A percentile compares a stretch with the other conserved stretches of the same genome.
Evolutionary conservation across 2,329 filamentous ascomycete genomes (phyloP).

Genomic region (Hypoxylon sp.): DNA sequence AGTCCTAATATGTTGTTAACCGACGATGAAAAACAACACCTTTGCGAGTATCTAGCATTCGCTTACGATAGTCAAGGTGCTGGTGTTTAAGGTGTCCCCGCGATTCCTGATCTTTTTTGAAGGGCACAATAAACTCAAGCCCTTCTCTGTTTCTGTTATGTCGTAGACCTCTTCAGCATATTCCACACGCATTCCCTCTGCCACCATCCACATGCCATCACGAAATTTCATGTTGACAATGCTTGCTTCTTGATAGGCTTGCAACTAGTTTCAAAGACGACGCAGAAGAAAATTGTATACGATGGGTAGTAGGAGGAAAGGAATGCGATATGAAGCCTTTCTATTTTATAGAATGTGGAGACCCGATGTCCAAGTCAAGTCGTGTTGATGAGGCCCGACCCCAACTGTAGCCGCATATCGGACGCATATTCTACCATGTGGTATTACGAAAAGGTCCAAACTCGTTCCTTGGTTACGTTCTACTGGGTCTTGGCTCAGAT

Average conservation of each 20-base stretch:
- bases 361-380: constrained; percentile 6
- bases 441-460: constrained; percentile 22
- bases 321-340: constrained; percentile 12
- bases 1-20: constrained; percentile 59
- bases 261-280: neutral
- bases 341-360: constrained; percentile 16
- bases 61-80: constrained; percentile 67
- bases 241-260: constrained; percentile 1
- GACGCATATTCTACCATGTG: constrained; percentile 21
- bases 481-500: constrained; percentile 22
- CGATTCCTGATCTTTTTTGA: constrained; percentile 68
- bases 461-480: constrained; percentile 1
- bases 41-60: constrained; percentile 1
- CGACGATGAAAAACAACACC: too few relatives aligned
- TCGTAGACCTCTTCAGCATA: constrained; percentile 77
- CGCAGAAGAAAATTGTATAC: neutral
- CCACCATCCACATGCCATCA: constrained; percentile 77
- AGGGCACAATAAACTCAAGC: constrained; percentile 70
- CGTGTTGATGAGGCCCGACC: constrained; percentile 21
- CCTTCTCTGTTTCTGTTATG: constrained; percentile 63
- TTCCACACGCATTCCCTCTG: constrained; percentile 72
- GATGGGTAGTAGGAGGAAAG: neutral
- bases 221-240: constrained; percentile 69
- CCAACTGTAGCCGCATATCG: constrained; percentile 37
- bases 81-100: constrained; percentile 70